A percentile compares a stretch with the other conserved stretches of the same genome.
phyloP scores from a whole-genome alignment of 129 eudicot species.

The Tanacetum coccineum region DNA sequence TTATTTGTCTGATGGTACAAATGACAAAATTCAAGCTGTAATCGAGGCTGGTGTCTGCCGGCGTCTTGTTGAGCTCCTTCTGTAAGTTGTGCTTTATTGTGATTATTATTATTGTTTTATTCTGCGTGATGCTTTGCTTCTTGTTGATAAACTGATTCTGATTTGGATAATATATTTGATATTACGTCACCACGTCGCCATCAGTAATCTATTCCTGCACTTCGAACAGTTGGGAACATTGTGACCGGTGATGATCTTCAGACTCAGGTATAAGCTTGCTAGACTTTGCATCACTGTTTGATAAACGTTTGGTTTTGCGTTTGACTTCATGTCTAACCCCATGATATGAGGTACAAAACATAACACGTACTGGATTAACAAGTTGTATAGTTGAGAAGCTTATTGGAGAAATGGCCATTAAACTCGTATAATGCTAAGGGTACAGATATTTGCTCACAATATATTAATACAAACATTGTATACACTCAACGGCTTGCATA shows the following conservation, averaged over 20 bases:
- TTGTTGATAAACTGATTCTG: neutral
- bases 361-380: neutral
- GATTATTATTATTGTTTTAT: slow-evolving; percentile 3
- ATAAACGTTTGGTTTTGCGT: neutral
- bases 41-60: slow-evolving; percentile 79
- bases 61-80: slow-evolving; percentile 88
- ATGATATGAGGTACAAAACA: neutral
- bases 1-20: slow-evolving; percentile 86
- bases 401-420: too few relatives aligned
- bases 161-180: slow-evolving; percentile 6
- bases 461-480: too few relatives aligned
- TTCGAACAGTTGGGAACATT: slow-evolving; percentile 93
- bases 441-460: too few relatives aligned
- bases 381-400: neutral
- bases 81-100: slow-evolving; percentile 41
- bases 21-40: slow-evolving; percentile 91
- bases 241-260: slow-evolving; percentile 90
- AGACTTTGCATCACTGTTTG: neutral
- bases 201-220: slow-evolving; percentile 84
- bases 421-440: too few relatives aligned
- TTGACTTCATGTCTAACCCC: neutral
- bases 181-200: slow-evolving; percentile 83
- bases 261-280: slow-evolving; percentile 61
- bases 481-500: too few relatives aligned
- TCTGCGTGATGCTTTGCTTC: neutral